These are phyloP conservation scores for Lasiosphaeria hispida DNA, from an alignment of 495 filamentous ascomycete species.

Conservation along the genomic window DNA sequence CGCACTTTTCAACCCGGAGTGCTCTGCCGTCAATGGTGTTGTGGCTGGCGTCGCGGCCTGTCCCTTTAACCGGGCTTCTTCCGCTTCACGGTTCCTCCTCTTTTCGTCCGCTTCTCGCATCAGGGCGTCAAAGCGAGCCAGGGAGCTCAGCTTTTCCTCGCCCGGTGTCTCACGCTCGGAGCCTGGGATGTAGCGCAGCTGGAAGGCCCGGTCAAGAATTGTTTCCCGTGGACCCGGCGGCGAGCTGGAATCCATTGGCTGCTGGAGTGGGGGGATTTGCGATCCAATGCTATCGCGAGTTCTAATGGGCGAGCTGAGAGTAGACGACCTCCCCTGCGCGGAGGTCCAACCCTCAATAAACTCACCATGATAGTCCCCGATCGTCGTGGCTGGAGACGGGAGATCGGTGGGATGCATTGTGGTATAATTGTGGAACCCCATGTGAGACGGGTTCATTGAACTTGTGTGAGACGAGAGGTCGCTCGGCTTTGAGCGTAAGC, in stretches of 20 bases:
- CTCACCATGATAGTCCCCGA: slow-evolving; percentile 52
- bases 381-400: slow-evolving; percentile 49
- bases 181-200: slow-evolving; percentile 54
- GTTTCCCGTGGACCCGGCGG: slow-evolving; percentile 52
- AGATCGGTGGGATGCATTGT: slow-evolving; percentile 46
- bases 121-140: slow-evolving; percentile 58
- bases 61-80: slow-evolving; percentile 22
- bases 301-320: slow-evolving; percentile 46
- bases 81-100: slow-evolving; percentile 32
- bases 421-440: slow-evolving; percentile 43
- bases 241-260: slow-evolving; percentile 36
- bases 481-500: slow-evolving; percentile 51
- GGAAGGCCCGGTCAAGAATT: slow-evolving; percentile 59
- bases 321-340: slow-evolving; percentile 54
- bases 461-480: slow-evolving; percentile 54
- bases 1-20: slow-evolving; percentile 39
- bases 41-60: slow-evolving; percentile 13
- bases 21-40: slow-evolving; percentile 4
- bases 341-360: slow-evolving; percentile 58
- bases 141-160: slow-evolving; percentile 54
- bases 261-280: slow-evolving; percentile 29
- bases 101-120: slow-evolving; percentile 55
- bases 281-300: slow-evolving; percentile 45
- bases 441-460: slow-evolving; percentile 39
- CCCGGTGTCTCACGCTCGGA: slow-evolving; percentile 43